Conservation (phyloP, 208 protist genomes). For the Plasmodiophora brassicae region DNA sequence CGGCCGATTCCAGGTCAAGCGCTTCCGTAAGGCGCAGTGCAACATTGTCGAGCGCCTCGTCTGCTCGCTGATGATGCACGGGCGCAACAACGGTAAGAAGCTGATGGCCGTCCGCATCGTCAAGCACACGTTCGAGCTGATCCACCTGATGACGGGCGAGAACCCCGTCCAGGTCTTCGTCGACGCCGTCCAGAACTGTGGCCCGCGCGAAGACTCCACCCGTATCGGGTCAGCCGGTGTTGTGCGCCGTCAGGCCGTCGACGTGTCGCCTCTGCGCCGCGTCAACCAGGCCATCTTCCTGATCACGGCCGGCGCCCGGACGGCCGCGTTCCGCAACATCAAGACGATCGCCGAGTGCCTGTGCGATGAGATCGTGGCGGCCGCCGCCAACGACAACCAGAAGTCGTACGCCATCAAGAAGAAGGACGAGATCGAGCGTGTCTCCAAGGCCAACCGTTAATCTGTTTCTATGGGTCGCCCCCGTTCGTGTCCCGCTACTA, state of each 20-base stretch:
- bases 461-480: conserved; percentile 38
- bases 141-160: conserved; percentile 95
- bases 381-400: conserved; percentile 77
- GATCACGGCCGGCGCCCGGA: conserved; percentile 79
- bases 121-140: conserved; percentile 97
- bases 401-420: conserved; percentile 99
- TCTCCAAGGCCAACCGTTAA: conserved; percentile 99
- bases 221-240: conserved; percentile 98
- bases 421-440: conserved; percentile 99
- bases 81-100: conserved; percentile 99
- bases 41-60: conserved; percentile 81
- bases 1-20: conserved; percentile 90
- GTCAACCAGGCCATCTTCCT: conserved; percentile 97
- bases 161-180: conserved; percentile 98
- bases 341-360: conserved; percentile 99
- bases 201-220: conserved; percentile 99
- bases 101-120: conserved; percentile 96
- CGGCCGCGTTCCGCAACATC: conserved; percentile 97
- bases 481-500: too few species aligned
- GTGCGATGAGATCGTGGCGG: conserved; percentile 99
- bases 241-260: conserved; percentile 97
- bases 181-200: conserved; percentile 94
- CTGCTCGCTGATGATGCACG: conserved; percentile 57
- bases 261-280: conserved; percentile 98
- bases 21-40: conserved; percentile 97